phyloP scores from a whole-genome alignment of 1,284 basidiomycete genomes.

The Testicularia cyperi region DNA sequence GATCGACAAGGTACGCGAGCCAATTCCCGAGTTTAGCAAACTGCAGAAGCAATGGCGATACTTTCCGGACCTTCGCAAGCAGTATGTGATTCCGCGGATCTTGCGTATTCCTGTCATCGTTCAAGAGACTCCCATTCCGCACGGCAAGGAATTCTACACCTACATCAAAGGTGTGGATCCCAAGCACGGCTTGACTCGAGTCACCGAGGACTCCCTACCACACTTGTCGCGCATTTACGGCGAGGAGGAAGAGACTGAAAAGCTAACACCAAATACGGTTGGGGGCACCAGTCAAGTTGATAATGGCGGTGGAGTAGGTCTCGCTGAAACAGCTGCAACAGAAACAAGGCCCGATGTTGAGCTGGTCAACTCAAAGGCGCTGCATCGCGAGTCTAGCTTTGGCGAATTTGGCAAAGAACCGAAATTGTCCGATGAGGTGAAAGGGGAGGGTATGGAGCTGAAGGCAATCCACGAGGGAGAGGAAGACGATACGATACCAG shows the following conservation, averaged over 20 bases:
- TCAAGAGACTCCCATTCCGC: constrained; percentile 9
- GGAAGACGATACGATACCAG: too few species aligned
- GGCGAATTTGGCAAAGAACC: too few species aligned
- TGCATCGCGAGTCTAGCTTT: too few species aligned
- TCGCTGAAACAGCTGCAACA: too few species aligned
- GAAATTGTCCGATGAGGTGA: too few species aligned
- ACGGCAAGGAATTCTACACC: constrained; percentile 2
- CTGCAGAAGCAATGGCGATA: constrained; percentile 19
- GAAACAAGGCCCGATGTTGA: too few species aligned
- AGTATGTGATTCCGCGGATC: constrained; percentile 22
- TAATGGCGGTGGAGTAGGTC: too few species aligned
- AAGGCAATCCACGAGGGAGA: too few species aligned
- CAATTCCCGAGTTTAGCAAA: constrained; percentile 1
- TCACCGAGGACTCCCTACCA: constrained; percentile 1
- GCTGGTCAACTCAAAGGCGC: too few species aligned
- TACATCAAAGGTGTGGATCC: constrained; percentile 4
- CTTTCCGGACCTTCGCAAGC: constrained; percentile 20
- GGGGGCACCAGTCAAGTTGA: too few species aligned
- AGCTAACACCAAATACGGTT: too few species aligned
- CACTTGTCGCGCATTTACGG: not conserved
- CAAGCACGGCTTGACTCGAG: not conserved
- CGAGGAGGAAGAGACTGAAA: not conserved
- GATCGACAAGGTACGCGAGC: constrained; percentile 9
- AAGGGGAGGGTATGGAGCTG: too few species aligned
- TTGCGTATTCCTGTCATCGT: constrained; percentile 16